Conservation (phyloP, 164 flowering plant species). For the Litsea cubeba region DNA sequence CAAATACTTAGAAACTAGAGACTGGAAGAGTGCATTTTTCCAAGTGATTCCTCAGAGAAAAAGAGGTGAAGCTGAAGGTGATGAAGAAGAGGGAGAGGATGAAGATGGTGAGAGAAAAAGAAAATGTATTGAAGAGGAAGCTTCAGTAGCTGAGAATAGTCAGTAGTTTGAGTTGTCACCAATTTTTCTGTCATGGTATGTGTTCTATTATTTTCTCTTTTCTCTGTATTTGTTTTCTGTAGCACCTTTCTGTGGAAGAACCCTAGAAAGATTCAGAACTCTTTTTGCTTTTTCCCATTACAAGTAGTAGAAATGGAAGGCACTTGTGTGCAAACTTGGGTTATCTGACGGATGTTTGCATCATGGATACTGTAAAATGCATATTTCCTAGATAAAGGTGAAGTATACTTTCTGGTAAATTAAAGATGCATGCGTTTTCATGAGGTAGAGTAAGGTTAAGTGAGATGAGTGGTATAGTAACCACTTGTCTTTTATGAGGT, state of each 20-base stretch:
- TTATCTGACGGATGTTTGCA: no score
- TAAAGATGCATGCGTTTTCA: no score
- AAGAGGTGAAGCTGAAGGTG: conserved; percentile 49
- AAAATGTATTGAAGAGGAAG: conserved; percentile 4
- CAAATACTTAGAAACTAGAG: conserved; percentile 73
- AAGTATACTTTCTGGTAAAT: no score
- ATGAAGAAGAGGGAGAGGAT: conserved; percentile 21
- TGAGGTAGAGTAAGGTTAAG: no score
- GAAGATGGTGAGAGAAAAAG: conserved; percentile 19
- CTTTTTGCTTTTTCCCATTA: not conserved
- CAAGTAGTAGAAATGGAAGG: not conserved
- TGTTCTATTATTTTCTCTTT: not conserved
- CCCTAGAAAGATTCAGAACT: no score
- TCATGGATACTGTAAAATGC: no score
- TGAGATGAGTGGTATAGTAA: no score
- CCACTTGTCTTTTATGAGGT: no score
- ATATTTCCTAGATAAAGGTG: no score
- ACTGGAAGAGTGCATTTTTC: conserved; percentile 91
- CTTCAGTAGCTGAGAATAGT: not conserved
- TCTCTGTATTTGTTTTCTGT: not conserved
- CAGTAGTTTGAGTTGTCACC: not conserved
- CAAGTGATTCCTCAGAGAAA: conserved; percentile 88
- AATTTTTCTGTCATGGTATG: not conserved
- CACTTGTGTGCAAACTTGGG: no score
- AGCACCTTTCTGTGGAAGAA: no score